These are phyloP conservation scores for Lactarius hengduanensis DNA, from an alignment of 768 basidiomycete species.

Conservation along the genomic window DNA sequence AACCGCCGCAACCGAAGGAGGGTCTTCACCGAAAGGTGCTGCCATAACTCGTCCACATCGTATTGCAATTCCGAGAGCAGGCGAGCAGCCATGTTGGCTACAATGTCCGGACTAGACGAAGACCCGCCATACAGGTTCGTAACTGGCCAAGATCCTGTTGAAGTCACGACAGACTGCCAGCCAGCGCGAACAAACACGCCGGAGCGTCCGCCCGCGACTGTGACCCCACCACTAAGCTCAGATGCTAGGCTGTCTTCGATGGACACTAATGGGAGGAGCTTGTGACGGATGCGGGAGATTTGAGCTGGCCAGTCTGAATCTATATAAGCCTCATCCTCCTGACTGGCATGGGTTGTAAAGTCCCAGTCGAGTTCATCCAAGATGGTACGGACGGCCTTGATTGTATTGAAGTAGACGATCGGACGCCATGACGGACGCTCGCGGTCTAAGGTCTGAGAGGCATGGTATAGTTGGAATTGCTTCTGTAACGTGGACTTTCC, in stretches of 20 bases:
- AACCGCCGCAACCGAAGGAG: constrained; percentile 58
- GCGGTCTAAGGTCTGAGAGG: constrained; percentile 43
- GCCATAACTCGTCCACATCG: constrained; percentile 66
- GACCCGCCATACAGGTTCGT: constrained; percentile 37
- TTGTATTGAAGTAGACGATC: constrained; percentile 49
- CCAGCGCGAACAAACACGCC: constrained; percentile 70
- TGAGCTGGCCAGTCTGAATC: constrained; percentile 41
- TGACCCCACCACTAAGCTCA: constrained; percentile 64
- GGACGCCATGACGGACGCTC: constrained; percentile 45
- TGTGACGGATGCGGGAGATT: constrained; percentile 51
- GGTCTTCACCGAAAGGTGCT: constrained; percentile 60
- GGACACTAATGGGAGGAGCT: constrained; percentile 61
- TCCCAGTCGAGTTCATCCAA: constrained; percentile 32
- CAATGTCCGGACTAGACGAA: constrained; percentile 35
- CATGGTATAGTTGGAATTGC: constrained; percentile 81
- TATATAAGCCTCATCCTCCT: constrained; percentile 25
- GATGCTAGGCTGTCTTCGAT: constrained; percentile 67
- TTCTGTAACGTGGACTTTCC: constrained; percentile 85
- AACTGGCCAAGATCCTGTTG: constrained; percentile 44
- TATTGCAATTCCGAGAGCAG: constrained; percentile 49
- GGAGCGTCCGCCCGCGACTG: constrained; percentile 55
- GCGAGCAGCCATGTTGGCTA: constrained; percentile 54
- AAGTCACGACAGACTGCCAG: constrained; percentile 62
- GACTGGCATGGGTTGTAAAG: constrained; percentile 22
- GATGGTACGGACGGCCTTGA: constrained; percentile 37